These are phyloP conservation scores for Hypoxylon fragiforme DNA, from an alignment of 495 filamentous ascomycete genomes.

Conservation along the genomic window DNA sequence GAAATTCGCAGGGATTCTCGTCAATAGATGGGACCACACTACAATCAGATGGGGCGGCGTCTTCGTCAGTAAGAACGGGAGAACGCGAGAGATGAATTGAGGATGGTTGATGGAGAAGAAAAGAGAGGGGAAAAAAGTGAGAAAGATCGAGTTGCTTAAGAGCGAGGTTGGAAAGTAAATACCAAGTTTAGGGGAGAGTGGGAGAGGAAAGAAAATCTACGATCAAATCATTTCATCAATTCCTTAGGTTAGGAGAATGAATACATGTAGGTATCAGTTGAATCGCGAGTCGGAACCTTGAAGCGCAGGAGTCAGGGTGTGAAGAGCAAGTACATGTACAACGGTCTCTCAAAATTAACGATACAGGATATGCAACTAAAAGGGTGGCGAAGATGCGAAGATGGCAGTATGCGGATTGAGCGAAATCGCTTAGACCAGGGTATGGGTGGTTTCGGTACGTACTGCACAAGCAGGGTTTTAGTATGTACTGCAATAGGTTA, in stretches of 20 bases:
- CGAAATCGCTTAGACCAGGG: constrained; percentile 4
- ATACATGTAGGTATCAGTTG: constrained; percentile 18
- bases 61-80: constrained; percentile 16
- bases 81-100: constrained; percentile 25
- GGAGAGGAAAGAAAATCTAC: constrained; percentile 23
- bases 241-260: no score
- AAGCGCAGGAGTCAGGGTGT: constrained; percentile 32
- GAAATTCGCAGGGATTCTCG: constrained; percentile 23
- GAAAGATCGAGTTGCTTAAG: constrained; percentile 12
- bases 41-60: constrained; percentile 13
- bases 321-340: constrained; percentile 23
- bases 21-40: constrained; percentile 24
- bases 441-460: not conserved
- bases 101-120: constrained; percentile 19
- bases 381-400: no score
- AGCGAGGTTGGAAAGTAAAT: constrained; percentile 37
- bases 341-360: not conserved
- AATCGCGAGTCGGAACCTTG: constrained; percentile 30
- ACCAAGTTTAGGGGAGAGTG: constrained; percentile 29
- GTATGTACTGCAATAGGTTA: constrained; percentile 27
- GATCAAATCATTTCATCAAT: constrained; percentile 36
- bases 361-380: constrained; percentile 3
- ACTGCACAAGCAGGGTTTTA: constrained; percentile 18
- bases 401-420: constrained; percentile 15
- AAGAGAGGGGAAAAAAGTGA: constrained; percentile 6